Evolutionary conservation across 2,329 filamentous ascomycete genomes (phyloP).

Genomic region (Phyllosticta ampelicida): DNA sequence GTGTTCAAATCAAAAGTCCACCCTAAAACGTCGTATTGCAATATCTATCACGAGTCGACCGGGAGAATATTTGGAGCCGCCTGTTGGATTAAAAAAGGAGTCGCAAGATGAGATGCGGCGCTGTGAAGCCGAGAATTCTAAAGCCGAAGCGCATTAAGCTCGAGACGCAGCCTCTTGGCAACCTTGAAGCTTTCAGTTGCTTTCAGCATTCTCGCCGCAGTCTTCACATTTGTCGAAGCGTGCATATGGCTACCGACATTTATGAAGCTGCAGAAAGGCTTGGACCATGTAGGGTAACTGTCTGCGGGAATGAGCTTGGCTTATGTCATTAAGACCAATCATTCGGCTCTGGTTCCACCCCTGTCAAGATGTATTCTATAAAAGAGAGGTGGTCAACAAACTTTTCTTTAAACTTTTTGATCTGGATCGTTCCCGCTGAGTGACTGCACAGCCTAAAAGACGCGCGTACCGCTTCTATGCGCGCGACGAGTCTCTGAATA

Average conservation of each 20-base stretch:
- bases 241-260: background rate
- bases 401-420: background rate
- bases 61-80: background rate
- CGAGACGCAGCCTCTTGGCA: background rate
- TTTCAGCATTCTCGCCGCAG: background rate
- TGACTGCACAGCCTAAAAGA: background rate
- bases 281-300: too few relatives aligned
- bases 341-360: too few relatives aligned
- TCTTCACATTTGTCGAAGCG: background rate
- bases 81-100: background rate
- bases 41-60: background rate
- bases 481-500: background rate
- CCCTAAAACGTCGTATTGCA: background rate
- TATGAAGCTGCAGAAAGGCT: too few relatives aligned
- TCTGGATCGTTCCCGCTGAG: background rate
- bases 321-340: background rate
- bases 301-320: too few relatives aligned
- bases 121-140: background rate
- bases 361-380: background rate
- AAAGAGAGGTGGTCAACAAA: background rate
- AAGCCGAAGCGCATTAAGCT: background rate
- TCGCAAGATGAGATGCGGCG: background rate
- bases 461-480: background rate
- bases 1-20: background rate
- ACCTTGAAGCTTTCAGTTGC: background rate